These are phyloP conservation scores for Apophysomyces trapeziformis DNA, from an alignment of 371 early-diverging fungal species.

Conservation along the genomic window DNA sequence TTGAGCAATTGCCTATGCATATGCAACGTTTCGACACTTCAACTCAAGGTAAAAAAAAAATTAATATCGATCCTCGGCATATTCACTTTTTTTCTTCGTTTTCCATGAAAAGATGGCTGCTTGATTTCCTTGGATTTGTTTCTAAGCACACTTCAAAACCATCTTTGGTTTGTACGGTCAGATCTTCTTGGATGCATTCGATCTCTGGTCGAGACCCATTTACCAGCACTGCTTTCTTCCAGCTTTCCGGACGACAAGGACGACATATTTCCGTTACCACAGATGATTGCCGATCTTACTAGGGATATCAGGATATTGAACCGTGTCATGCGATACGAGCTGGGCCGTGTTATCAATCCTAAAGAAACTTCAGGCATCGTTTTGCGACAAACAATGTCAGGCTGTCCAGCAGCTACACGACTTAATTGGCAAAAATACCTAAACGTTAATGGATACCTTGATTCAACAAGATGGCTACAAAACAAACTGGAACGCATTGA, in stretches of 20 bases:
- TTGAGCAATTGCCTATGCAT: slow-evolving; percentile 32
- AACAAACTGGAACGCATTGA: not conserved
- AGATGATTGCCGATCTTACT: slow-evolving; percentile 4
- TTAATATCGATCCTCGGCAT: not conserved
- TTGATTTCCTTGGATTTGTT: slow-evolving; percentile 17
- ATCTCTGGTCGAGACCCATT: slow-evolving; percentile 26
- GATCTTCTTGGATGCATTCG: slow-evolving; percentile 35
- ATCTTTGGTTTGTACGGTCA: slow-evolving; percentile 37
- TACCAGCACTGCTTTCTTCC: slow-evolving; percentile 14
- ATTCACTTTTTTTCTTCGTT: not conserved
- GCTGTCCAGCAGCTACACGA: not conserved
- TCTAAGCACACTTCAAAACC: slow-evolving; percentile 24
- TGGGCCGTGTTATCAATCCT: slow-evolving; percentile 37
- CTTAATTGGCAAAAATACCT: slow-evolving; percentile 8
- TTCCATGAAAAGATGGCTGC: not conserved
- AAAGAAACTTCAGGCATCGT: slow-evolving; percentile 31
- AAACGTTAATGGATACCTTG: not conserved
- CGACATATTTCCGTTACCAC: not conserved
- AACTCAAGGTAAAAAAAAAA: slow-evolving; percentile 4
- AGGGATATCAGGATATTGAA: slow-evolving; percentile 23
- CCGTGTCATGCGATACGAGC: slow-evolving; percentile 35
- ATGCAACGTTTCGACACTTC: slow-evolving; percentile 11
- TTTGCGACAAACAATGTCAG: slow-evolving; percentile 25
- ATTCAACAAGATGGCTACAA: slow-evolving; percentile 13
- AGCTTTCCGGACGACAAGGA: not conserved